These are phyloP conservation scores for Hericium alpestre DNA, from an alignment of 768 basidiomycete genomes.

Conservation along the genomic window DNA sequence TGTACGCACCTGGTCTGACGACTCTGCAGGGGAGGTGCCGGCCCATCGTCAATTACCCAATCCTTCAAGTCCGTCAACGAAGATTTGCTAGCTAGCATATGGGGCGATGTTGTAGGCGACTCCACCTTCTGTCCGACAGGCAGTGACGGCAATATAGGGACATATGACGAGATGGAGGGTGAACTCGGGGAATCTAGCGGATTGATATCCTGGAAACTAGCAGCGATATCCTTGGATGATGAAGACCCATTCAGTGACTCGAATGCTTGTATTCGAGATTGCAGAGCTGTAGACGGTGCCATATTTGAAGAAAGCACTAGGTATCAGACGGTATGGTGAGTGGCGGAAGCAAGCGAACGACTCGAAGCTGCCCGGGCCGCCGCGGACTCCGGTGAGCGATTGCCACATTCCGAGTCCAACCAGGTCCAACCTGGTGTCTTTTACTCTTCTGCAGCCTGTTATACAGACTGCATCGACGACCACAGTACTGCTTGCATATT, in stretches of 20 bases:
- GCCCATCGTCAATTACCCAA: slow-evolving; percentile 57
- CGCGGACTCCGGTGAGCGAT: no score
- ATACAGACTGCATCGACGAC: no score
- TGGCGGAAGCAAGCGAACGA: no score
- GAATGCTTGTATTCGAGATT: slow-evolving; percentile 13
- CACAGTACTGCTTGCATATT: no score
- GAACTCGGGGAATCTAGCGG: slow-evolving; percentile 10
- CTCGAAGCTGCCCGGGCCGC: no score
- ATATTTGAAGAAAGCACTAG: not conserved
- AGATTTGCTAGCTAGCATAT: slow-evolving; percentile 22
- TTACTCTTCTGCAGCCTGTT: no score
- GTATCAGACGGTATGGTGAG: no score
- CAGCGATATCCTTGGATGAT: slow-evolving; percentile 6
- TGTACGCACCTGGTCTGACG: not conserved
- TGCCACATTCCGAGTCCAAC: no score
- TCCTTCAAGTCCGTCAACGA: slow-evolving; percentile 61
- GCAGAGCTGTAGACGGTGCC: slow-evolving; percentile 8
- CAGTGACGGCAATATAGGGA: slow-evolving; percentile 5
- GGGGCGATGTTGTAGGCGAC: slow-evolving; percentile 8
- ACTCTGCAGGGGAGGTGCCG: slow-evolving; percentile 13
- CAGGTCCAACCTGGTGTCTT: no score
- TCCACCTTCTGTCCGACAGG: not conserved
- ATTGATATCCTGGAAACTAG: slow-evolving; percentile 7
- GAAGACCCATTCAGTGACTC: slow-evolving; percentile 9
- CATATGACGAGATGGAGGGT: slow-evolving; percentile 5